These are phyloP conservation scores for Zymoseptoria tritici DNA, from an alignment of 2,329 filamentous ascomycete species.

Conservation along the genomic window DNA sequence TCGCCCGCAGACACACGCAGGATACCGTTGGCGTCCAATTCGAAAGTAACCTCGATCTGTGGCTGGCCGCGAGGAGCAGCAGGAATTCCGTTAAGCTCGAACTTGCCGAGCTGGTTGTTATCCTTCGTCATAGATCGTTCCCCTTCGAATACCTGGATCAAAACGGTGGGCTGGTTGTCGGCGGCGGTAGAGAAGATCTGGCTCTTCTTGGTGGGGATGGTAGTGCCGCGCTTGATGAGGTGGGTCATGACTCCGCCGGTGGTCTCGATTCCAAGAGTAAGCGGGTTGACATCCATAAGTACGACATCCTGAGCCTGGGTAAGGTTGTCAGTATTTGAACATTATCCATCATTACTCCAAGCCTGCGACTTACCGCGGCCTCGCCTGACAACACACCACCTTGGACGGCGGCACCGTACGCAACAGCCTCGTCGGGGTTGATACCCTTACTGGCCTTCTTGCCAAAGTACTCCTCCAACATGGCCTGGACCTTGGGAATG, in stretches of 20 bases:
- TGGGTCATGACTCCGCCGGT: constrained; percentile 96
- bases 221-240: constrained; percentile 97
- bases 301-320: constrained; percentile 81
- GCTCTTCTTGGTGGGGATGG: constrained; percentile 98
- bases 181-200: constrained; percentile 97
- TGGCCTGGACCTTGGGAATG: constrained; percentile 93
- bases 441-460: constrained; percentile 99
- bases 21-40: constrained; percentile 97
- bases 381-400: constrained; percentile 91
- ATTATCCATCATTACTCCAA: neutral
- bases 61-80: constrained; percentile 92
- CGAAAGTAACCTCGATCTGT: constrained; percentile 96
- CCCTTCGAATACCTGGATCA: constrained; percentile 99
- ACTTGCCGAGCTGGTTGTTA: constrained; percentile 94
- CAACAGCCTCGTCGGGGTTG: constrained; percentile 98
- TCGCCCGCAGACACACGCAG: constrained; percentile 92
- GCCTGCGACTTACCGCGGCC: constrained; percentile 41
- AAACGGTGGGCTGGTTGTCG: constrained; percentile 95
- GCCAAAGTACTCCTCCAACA: constrained; percentile 95
- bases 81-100: constrained; percentile 93
- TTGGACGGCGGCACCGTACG: constrained; percentile 94
- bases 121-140: constrained; percentile 54
- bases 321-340: constrained; percentile 1
- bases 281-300: constrained; percentile 88
- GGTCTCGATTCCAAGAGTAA: constrained; percentile 97